Conservation (phyloP, 306 rosid genomes). For the Cicer judaicum region DNA sequence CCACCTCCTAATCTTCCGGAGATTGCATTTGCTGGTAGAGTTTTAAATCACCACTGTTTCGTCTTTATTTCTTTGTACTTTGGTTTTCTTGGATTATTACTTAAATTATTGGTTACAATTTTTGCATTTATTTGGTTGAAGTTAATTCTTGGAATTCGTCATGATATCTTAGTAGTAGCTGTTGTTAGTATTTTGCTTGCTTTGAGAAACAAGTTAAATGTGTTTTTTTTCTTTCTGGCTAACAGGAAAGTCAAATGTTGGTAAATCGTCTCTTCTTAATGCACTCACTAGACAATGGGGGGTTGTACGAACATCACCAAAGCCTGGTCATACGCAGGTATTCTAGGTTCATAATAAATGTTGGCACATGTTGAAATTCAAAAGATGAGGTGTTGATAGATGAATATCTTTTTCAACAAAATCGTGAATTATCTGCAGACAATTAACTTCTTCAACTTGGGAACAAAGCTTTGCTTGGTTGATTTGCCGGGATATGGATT, state of each 20-base stretch:
- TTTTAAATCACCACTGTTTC: slow-evolving; percentile 28
- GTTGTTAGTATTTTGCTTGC: slow-evolving; percentile 5
- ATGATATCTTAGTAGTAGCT: background rate
- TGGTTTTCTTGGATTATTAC: slow-evolving; percentile 9
- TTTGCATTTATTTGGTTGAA: slow-evolving; percentile 8
- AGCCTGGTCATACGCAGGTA: slow-evolving; percentile 98
- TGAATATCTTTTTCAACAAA: slow-evolving; percentile 34
- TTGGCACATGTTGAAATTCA: slow-evolving; percentile 9
- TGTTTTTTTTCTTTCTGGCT: slow-evolving; percentile 34
- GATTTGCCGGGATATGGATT: slow-evolving; percentile 99
- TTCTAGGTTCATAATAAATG: slow-evolving; percentile 10
- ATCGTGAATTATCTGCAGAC: slow-evolving; percentile 60
- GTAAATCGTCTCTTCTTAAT: slow-evolving; percentile 93
- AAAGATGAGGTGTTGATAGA: slow-evolving; percentile 6
- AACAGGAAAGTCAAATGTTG: slow-evolving; percentile 94
- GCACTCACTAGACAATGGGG: slow-evolving; percentile 98
- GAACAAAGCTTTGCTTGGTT: slow-evolving; percentile 75
- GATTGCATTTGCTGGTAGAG: slow-evolving; percentile 95
- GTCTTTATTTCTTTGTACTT: slow-evolving; percentile 5
- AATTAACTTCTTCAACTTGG: slow-evolving; percentile 82
- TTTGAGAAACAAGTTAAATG: slow-evolving; percentile 34
- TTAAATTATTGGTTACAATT: background rate
- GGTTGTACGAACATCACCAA: slow-evolving; percentile 86
- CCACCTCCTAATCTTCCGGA: slow-evolving; percentile 88
- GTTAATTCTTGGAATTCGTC: background rate